A percentile compares a stretch with the other conserved stretches of the same genome.
Evolutionary conservation across 371 early-diverging fungal species (phyloP).

Genomic region (Gilbertella persicaria): DNA sequence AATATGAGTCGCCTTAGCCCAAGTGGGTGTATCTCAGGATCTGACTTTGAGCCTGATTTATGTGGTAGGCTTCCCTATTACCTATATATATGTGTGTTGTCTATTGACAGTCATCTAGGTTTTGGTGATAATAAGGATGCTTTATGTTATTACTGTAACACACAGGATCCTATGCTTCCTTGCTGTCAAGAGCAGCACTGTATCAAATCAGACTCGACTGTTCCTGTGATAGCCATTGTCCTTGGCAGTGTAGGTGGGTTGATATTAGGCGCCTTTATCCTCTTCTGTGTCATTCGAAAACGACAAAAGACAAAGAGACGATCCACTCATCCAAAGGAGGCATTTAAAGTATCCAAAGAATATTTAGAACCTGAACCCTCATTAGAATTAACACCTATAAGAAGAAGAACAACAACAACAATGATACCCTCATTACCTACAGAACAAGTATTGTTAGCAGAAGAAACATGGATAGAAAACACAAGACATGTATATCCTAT

Average conservation of each 20-base stretch:
- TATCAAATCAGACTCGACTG: not conserved
- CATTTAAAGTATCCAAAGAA: not conserved
- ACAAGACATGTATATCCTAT: slow-evolving; percentile 16
- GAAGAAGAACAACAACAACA: too few relatives aligned
- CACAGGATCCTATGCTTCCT: slow-evolving; percentile 7
- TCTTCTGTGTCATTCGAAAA: slow-evolving; percentile 9
- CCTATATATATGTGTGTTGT: not conserved
- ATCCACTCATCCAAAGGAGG: slow-evolving; percentile 8
- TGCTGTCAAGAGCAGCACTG: slow-evolving; percentile 18
- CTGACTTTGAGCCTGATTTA: slow-evolving; percentile 36
- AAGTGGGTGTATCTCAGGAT: slow-evolving; percentile 28
- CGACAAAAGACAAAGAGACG: slow-evolving; percentile 10
- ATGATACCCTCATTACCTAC: too few relatives aligned
- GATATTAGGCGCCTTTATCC: not conserved
- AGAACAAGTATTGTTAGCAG: too few relatives aligned
- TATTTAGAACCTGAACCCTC: too few relatives aligned
- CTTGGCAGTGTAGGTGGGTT: slow-evolving; percentile 3
- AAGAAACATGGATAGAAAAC: too few relatives aligned
- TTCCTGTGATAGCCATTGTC: slow-evolving; percentile 11
- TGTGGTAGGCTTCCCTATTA: slow-evolving; percentile 35
- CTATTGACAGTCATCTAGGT: slow-evolving; percentile 4
- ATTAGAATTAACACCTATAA: too few relatives aligned
- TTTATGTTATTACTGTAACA: slow-evolving; percentile 17
- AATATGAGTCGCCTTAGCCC: slow-evolving; percentile 20
- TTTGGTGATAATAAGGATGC: slow-evolving; percentile 21